Percentiles rank a stretch among this genome's conserved stretches.
Evolutionary conservation across 768 basidiomycete genomes (phyloP).

Genomic region (Rhodotorula sphaerocarpa): DNA sequence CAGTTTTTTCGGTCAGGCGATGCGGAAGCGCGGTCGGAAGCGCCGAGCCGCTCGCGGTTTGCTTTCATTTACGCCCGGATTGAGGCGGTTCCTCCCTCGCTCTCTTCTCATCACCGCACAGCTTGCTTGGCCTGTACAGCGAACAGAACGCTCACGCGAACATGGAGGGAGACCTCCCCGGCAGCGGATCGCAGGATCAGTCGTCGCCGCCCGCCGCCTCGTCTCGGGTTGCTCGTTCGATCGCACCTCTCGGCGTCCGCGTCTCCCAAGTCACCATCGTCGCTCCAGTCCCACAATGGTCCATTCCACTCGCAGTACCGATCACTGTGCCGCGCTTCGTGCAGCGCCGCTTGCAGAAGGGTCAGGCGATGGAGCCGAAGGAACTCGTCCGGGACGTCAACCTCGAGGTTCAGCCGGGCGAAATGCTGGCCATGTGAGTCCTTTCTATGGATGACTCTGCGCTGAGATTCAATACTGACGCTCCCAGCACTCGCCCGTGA

Average conservation of each 20-base stretch:
- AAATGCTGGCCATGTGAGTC: conserved; percentile 46
- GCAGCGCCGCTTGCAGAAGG: neutral
- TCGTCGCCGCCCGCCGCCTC: too few species aligned
- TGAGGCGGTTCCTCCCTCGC: neutral
- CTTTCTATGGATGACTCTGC: fast-evolving
- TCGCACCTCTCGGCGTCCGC: conserved; percentile 30
- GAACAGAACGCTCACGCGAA: too few species aligned
- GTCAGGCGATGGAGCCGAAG: neutral
- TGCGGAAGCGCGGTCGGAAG: too few species aligned
- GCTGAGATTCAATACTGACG: too few species aligned
- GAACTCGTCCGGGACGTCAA: conserved; percentile 41
- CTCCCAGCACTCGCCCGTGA: too few species aligned
- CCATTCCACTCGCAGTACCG: conserved; percentile 34
- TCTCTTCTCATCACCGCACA: neutral
- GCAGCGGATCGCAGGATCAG: too few species aligned
- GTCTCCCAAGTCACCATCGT: conserved; percentile 37
- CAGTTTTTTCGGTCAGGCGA: too few species aligned
- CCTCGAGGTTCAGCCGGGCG: conserved; percentile 42
- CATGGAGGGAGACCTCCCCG: too few species aligned
- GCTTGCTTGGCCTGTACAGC: too few species aligned
- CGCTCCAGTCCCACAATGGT: conserved; percentile 28
- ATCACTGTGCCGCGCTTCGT: conserved; percentile 18
- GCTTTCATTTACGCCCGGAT: too few species aligned
- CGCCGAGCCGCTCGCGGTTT: too few species aligned
- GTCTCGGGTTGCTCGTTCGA: neutral